Base-by-base conservation (phyloP, 805 yeast genomes). In the Starmerella powellii region DNA sequence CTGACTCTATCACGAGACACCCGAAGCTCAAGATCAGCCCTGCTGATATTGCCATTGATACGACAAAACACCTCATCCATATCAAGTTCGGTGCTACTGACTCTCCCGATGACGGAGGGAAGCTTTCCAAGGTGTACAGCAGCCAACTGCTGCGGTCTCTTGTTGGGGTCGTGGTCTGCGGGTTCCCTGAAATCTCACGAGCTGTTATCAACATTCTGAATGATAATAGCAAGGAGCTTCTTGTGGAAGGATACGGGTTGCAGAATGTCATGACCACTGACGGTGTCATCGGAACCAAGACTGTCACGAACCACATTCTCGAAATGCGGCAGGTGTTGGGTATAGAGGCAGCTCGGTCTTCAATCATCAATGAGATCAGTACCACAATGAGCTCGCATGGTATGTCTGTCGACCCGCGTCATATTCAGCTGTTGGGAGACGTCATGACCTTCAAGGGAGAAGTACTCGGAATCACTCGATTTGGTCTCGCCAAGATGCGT, bases 391-490 rank as follows among this genome's bases (percentile, higher is more conserved):
- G 94, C 59, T 85, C 86, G 64, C 98, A 91, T 69, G 99, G 99
- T 64, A 91, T 91, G 98, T 84, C 94, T 61, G 96, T 91, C 38
- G 99, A 91, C 70, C 98, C 97, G 47, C 94, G 99, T 70, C 99
- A 91, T 63, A 87, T 93, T 61, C 97, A 91, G 66, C 68, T 91
- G 36, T 67, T 91, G 50, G 98, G 98, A 51, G 99, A 91, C 63
- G 97, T 91, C 38, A 91, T 91, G 99, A 85, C 97, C 0, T 91
- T 84, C 63, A 91, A 91, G 65, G 99, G 99, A 46, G 98, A 91
- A 61, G 94, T 91, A 11, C 71, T 93, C 53, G 98, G 99, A 63
- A 91, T 91, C 59, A 91, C 99, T 2, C 75, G 99, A 66, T 91
- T 91, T 57, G 99, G 99, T 53, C 70, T 91, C 53, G 88, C 95